Evolutionary conservation across 2,329 filamentous ascomycete genomes (phyloP).

Genomic region (Fusarium circinatum): DNA sequence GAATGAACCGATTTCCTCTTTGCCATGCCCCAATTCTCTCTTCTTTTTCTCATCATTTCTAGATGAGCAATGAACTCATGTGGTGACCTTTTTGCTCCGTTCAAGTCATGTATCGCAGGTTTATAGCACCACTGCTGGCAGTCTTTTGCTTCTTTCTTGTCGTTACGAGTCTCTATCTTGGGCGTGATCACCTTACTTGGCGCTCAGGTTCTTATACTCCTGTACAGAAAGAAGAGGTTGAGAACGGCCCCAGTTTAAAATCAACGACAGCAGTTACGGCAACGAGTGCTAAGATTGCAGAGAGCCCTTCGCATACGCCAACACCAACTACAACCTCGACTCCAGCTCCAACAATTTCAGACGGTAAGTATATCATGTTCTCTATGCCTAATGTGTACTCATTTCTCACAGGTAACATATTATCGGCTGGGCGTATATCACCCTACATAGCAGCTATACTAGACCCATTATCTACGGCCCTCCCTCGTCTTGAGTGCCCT

Average conservation of each 20-base stretch:
- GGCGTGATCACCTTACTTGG: conserved; percentile 24
- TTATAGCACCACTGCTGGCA: conserved; percentile 21
- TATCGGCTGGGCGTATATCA: conserved; percentile 29
- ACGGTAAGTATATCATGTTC: neutral
- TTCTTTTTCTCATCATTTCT: neutral
- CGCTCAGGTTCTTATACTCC: conserved; percentile 9
- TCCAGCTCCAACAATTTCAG: neutral
- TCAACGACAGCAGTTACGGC: neutral
- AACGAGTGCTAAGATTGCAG: neutral
- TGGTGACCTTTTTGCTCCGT: neutral
- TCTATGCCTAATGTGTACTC: accelerated
- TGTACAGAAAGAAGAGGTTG: neutral
- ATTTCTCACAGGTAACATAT: conserved; percentile 46
- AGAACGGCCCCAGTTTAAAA: neutral
- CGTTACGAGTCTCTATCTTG: conserved; percentile 31
- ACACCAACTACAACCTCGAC: neutral
- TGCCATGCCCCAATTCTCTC: neutral
- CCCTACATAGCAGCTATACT: conserved; percentile 46
- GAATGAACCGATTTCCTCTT: neutral
- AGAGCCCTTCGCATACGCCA: neutral
- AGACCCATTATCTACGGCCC: conserved; percentile 32
- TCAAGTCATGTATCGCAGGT: conserved; percentile 29
- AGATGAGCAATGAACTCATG: neutral
- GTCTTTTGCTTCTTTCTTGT: conserved; percentile 27
- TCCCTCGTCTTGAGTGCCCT: conserved; percentile 47